Conservation (phyloP, 495 filamentous ascomycete genomes). For the Podospora fimiseda region DNA sequence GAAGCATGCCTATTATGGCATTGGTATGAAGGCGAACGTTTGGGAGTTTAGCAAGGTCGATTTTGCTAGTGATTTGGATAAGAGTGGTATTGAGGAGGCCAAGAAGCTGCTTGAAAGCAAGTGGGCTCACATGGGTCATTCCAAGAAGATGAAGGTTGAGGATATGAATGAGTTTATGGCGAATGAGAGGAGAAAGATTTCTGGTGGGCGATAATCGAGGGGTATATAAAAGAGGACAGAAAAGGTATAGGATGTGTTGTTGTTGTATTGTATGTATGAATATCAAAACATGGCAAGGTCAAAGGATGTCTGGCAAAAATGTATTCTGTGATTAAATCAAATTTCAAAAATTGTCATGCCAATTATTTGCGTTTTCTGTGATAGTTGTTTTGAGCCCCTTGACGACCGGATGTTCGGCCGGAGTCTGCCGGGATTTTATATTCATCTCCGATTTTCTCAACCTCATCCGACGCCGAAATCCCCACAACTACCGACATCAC, state of each 20-base stretch:
- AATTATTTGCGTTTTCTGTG: no score
- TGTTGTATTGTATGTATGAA: slow-evolving; percentile 15
- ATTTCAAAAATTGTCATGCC: no score
- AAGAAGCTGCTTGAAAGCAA: slow-evolving; percentile 55
- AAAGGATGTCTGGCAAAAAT: not conserved
- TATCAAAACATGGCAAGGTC: slow-evolving; percentile 2
- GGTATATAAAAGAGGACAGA: slow-evolving; percentile 7
- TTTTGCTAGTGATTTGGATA: slow-evolving; percentile 61
- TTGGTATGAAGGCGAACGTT: slow-evolving; percentile 98
- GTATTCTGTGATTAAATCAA: no score
- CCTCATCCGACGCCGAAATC: not conserved
- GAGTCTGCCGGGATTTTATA: not conserved
- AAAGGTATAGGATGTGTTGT: no score
- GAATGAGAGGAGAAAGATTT: slow-evolving; percentile 39
- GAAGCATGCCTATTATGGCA: slow-evolving; percentile 86
- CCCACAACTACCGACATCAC: not conserved
- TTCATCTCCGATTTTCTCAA: not conserved
- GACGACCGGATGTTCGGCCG: not conserved
- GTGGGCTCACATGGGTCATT: slow-evolving; percentile 57
- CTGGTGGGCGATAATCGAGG: slow-evolving; percentile 19
- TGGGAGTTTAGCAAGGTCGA: slow-evolving; percentile 77
- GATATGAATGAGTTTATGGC: slow-evolving; percentile 52
- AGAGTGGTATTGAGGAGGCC: slow-evolving; percentile 45
- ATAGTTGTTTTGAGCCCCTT: no score
- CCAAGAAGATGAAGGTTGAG: slow-evolving; percentile 43